phyloP scores from a whole-genome alignment of 2,329 filamentous ascomycete species.

The Chalaropsis ovoidea region DNA sequence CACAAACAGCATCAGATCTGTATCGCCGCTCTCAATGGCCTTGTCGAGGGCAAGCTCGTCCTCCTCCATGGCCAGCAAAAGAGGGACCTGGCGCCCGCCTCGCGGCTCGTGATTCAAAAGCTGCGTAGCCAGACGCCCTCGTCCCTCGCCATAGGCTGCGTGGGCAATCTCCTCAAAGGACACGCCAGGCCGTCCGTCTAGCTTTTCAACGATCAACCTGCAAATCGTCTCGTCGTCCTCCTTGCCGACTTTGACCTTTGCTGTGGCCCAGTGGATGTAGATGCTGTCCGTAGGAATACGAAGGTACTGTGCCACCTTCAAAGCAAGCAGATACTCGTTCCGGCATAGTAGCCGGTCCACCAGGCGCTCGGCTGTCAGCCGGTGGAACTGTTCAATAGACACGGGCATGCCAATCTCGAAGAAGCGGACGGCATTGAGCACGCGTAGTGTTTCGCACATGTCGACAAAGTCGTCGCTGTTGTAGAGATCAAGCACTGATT shows the following conservation, averaged over 20 bases:
- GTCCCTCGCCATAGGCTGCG: slow-evolving; percentile 87
- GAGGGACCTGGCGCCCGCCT: slow-evolving; percentile 88
- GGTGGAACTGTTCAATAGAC: slow-evolving; percentile 87
- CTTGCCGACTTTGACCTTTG: slow-evolving; percentile 76
- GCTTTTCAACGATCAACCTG: slow-evolving; percentile 70
- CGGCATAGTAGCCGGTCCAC: slow-evolving; percentile 77
- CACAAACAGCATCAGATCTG: slow-evolving; percentile 84
- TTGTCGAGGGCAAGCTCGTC: slow-evolving; percentile 93
- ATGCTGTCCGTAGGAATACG: slow-evolving; percentile 79
- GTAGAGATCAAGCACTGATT: slow-evolving; percentile 92
- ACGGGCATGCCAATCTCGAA: slow-evolving; percentile 84
- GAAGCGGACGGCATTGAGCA: slow-evolving; percentile 83
- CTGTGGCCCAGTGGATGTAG: slow-evolving; percentile 92
- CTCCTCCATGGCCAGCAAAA: slow-evolving; percentile 90
- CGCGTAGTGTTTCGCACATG: slow-evolving; percentile 87
- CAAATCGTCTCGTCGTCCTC: slow-evolving; percentile 86
- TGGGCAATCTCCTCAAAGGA: slow-evolving; percentile 92
- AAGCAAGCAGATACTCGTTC: slow-evolving; percentile 80
- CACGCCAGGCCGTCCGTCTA: slow-evolving; percentile 80
- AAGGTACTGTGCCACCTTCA: slow-evolving; percentile 79
- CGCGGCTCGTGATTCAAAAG: slow-evolving; percentile 88
- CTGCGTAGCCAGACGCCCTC: slow-evolving; percentile 77
- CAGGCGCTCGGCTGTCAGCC: slow-evolving; percentile 80
- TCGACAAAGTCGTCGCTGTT: slow-evolving; percentile 98
- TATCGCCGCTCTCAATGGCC: slow-evolving; percentile 89